phyloP scores from a whole-genome alignment of 805 yeast species.

The Sugiyamaella smithiae region DNA sequence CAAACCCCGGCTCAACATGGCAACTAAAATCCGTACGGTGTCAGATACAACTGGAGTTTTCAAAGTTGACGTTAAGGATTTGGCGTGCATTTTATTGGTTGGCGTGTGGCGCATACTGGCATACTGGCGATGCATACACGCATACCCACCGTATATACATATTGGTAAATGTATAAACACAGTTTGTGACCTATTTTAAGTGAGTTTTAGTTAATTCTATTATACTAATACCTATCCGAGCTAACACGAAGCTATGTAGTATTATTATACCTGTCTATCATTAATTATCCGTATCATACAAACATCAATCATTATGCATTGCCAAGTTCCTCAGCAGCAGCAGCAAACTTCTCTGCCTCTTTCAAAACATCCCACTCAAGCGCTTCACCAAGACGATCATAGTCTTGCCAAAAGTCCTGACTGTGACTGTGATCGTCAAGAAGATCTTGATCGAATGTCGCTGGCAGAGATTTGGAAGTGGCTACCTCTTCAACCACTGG shows the following conservation, averaged over 20 bases:
- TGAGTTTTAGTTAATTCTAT: too few species aligned
- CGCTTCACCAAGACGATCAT: conserved; percentile 8
- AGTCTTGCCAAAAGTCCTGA: conserved; percentile 4
- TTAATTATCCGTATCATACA: background rate
- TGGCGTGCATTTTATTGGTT: conserved; percentile 1
- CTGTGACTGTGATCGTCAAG: background rate
- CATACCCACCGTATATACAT: too few species aligned
- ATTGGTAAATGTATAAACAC: too few species aligned
- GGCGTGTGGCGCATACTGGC: background rate
- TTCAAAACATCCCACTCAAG: conserved; percentile 15
- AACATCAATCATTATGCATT: background rate
- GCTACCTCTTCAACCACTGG: background rate
- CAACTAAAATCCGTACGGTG: background rate
- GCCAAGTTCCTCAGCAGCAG: conserved; percentile 2
- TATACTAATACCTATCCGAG: too few species aligned
- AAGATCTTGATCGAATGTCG: background rate
- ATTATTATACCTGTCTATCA: background rate
- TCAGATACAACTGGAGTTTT: background rate
- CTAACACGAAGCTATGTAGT: too few species aligned
- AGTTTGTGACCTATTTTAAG: too few species aligned
- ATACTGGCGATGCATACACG: background rate
- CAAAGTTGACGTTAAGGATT: background rate
- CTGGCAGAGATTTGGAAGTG: background rate
- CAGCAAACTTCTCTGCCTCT: conserved; percentile 14
- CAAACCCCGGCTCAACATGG: background rate